A percentile compares a stretch with the other conserved stretches of the same genome.
Conservation (phyloP, 176 grass and related monocot genomes). For the Aegilops sharonensis region DNA sequence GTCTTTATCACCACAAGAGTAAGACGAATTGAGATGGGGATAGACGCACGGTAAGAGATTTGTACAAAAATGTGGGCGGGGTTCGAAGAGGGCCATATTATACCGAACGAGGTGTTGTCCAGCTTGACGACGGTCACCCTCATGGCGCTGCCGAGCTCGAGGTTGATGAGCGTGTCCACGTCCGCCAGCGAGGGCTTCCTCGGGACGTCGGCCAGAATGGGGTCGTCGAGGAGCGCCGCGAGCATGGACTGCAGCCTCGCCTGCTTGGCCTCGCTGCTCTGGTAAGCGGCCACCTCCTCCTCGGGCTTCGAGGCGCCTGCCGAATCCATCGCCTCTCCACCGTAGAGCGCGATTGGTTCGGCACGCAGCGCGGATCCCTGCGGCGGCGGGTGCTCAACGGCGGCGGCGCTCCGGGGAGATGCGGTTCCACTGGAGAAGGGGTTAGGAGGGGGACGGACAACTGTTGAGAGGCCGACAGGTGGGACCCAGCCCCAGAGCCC, state of each 20-base stretch:
- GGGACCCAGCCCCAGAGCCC: not conserved
- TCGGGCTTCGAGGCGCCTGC: slow-evolving; percentile 18
- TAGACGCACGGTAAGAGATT: not conserved
- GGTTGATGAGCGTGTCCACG: slow-evolving; percentile 80
- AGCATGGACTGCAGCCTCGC: slow-evolving; percentile 73
- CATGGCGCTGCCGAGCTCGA: slow-evolving; percentile 88
- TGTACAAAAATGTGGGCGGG: not conserved
- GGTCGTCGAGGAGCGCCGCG: slow-evolving; percentile 72
- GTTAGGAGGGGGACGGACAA: accelerated
- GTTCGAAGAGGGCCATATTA: not conserved
- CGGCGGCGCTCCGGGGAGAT: not conserved
- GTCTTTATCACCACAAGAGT: slow-evolving; percentile 37
- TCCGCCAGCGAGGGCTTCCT: slow-evolving; percentile 64
- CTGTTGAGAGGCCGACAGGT: not conserved
- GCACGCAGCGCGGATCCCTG: not conserved
- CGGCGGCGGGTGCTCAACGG: not conserved
- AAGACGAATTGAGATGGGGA: not conserved
- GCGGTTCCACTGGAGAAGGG: too few relatives aligned
- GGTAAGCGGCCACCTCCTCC: slow-evolving; percentile 57
- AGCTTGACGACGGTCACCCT: slow-evolving; percentile 61
- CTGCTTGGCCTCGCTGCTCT: slow-evolving; percentile 67
- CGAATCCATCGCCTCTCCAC: slow-evolving; percentile 30
- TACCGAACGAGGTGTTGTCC: slow-evolving; percentile 75
- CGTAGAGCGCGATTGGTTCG: not conserved
- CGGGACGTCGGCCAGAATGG: slow-evolving; percentile 60